A percentile compares a stretch with the other conserved stretches of the same genome.
phyloP scores from a whole-genome alignment of 1,284 basidiomycete species.

The Athelia psychrophila region DNA sequence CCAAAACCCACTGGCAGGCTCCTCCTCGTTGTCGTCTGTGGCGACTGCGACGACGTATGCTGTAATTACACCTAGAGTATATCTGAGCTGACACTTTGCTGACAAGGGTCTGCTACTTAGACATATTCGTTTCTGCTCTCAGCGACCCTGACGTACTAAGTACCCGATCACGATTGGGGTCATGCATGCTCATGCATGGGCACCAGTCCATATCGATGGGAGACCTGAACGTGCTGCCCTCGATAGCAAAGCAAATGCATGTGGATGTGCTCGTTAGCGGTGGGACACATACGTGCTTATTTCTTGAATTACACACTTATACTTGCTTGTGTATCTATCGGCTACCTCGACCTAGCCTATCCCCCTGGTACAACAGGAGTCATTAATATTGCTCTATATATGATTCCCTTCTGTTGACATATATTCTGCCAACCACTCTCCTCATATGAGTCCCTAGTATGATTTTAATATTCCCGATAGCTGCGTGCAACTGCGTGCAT shows the following conservation, averaged over 20 bases:
- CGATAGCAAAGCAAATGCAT: constrained; percentile 93
- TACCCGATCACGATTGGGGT: constrained; percentile 94
- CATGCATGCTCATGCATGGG: constrained; percentile 91
- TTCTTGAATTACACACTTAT: constrained; percentile 11
- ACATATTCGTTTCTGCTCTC: constrained; percentile 78
- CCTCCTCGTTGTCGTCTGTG: constrained; percentile 89
- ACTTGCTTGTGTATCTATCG: not conserved
- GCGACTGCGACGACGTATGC: constrained; percentile 93
- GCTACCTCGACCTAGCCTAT: not conserved
- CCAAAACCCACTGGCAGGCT: too few species aligned
- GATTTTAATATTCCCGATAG: too few species aligned
- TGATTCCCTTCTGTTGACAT: not conserved
- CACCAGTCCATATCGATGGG: constrained; percentile 94
- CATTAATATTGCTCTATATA: too few species aligned
- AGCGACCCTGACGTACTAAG: constrained; percentile 77
- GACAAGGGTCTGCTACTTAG: constrained; percentile 38
- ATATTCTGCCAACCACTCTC: not conserved
- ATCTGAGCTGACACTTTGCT: constrained; percentile 19
- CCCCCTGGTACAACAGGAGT: not conserved
- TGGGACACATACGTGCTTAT: constrained; percentile 87
- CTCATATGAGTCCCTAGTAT: not conserved
- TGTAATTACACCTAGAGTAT: not conserved
- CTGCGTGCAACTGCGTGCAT: too few species aligned
- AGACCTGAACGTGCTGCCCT: constrained; percentile 84
- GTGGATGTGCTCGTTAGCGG: constrained; percentile 95